Base-by-base conservation (phyloP, 2,329 filamentous ascomycete genomes). In the Cladophialophora psammophila region DNA sequence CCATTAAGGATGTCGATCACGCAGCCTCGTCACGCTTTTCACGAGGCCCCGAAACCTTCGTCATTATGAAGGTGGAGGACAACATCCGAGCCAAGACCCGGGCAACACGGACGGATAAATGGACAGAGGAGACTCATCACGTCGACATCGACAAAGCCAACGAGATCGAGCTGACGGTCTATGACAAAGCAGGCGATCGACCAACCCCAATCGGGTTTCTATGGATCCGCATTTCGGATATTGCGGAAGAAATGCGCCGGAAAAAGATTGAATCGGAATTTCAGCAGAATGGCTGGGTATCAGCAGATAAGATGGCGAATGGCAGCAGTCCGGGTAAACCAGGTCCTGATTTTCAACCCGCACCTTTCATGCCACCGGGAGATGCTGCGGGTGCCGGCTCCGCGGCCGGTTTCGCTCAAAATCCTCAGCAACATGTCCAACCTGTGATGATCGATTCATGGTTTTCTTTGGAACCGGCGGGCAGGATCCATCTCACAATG, bases 101-200 rank as follows among this genome's bases (percentile, higher is more conserved):
- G 78, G 87, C 91, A 1, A 93, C 94, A 9, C 87, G 94, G 65
- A 96, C 86, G 69, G 95, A 99, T 79, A 88, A 88, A 75, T 99
- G 94, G 94, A 89, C 93, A 50, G 92, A 93, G 73, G 95, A 99
- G 80, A 87, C 90, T 40, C 95, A 97, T 79, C 93, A 90, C 66
- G 90, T 99, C 69, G 92, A 95, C 71, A 95, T 99, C 64, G 94
- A 98, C 80, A 98, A 98, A 82, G 95, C 95, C 60, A 99, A 99
- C 79, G 95, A 99, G 80, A 93, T 99, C 69, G 95, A 99, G 78
- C 87, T 99, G 62, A 98, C 93, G 0, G 94, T 99, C 10, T 99
- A 99, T 79, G 95, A 99, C 78, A 97, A 96, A 81, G 90, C 93
- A 1, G 89, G 90, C 70, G 94, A 97, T 74, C 91, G 96, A 73